A percentile compares a stretch with the other conserved stretches of the same genome.
Evolutionary conservation across 805 yeast species (phyloP).

Genomic region (Komagataella pseudopastoris): DNA sequence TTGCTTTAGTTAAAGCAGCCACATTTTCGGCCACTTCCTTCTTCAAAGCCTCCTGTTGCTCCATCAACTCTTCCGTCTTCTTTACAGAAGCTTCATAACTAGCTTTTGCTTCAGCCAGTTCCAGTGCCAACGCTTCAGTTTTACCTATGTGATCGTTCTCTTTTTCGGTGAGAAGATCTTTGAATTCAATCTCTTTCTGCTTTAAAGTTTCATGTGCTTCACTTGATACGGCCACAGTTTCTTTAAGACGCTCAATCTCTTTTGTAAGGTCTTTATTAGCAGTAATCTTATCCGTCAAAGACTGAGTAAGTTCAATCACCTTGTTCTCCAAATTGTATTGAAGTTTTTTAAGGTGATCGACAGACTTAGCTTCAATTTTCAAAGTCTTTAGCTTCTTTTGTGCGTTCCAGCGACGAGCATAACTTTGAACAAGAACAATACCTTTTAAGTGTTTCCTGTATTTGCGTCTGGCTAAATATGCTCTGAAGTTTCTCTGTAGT

Average conservation of each 20-base stretch:
- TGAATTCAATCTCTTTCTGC: slow-evolving; percentile 39
- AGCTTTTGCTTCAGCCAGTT: slow-evolving; percentile 37
- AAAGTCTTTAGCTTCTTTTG: slow-evolving; percentile 44
- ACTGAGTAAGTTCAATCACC: slow-evolving; percentile 90
- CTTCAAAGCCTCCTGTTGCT: slow-evolving; percentile 48
- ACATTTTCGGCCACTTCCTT: slow-evolving; percentile 49
- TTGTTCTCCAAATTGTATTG: slow-evolving; percentile 91
- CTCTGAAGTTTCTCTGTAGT: slow-evolving; percentile 67
- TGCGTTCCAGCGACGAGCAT: slow-evolving; percentile 68
- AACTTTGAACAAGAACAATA: slow-evolving; percentile 63
- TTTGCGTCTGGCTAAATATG: slow-evolving; percentile 43
- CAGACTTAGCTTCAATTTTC: slow-evolving; percentile 85
- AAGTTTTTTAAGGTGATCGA: slow-evolving; percentile 78
- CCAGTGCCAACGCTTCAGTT: slow-evolving; percentile 36
- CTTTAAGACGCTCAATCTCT: slow-evolving; percentile 43
- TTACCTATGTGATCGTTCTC: slow-evolving; percentile 33
- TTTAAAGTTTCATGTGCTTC: slow-evolving; percentile 39
- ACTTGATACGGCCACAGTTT: slow-evolving; percentile 38
- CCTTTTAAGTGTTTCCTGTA: slow-evolving; percentile 35
- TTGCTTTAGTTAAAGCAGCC: slow-evolving; percentile 48
- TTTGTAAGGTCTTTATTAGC: slow-evolving; percentile 64
- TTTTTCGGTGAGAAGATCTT: slow-evolving; percentile 28
- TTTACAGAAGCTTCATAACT: slow-evolving; percentile 45
- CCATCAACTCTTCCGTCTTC: slow-evolving; percentile 45
- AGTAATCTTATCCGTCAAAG: slow-evolving; percentile 62